Percentiles rank a stretch among this genome's conserved stretches.
Conservation (phyloP, 805 yeast genomes). For the Candida xiaguanensis region DNA sequence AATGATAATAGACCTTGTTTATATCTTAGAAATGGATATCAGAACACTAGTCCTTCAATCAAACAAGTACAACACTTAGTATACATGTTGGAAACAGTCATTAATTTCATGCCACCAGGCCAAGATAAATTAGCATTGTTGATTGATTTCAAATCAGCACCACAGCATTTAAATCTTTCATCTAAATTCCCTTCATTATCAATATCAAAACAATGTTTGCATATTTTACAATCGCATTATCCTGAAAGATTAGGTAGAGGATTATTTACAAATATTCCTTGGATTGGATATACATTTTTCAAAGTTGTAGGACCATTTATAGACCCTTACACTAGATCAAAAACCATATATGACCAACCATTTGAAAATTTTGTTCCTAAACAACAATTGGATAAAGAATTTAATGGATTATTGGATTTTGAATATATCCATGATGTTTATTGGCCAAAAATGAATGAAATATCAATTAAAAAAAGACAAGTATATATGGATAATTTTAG, state of each 20-base stretch:
- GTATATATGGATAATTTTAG: slow-evolving; percentile 34
- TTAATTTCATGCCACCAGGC: slow-evolving; percentile 54
- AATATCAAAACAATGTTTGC: slow-evolving; percentile 46
- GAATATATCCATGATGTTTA: slow-evolving; percentile 50
- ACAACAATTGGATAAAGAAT: slow-evolving; percentile 48
- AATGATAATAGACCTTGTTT: slow-evolving; percentile 50
- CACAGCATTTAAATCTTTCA: slow-evolving; percentile 31
- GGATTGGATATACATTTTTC: slow-evolving; percentile 54
- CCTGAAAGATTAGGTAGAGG: slow-evolving; percentile 58
- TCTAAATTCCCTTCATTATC: slow-evolving; percentile 47
- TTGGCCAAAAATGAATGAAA: slow-evolving; percentile 48
- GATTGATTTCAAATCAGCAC: slow-evolving; percentile 52
- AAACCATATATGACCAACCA: slow-evolving; percentile 56
- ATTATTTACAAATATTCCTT: slow-evolving; percentile 52
- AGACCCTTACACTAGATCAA: slow-evolving; percentile 57
- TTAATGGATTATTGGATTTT: slow-evolving; percentile 49
- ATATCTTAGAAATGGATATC: slow-evolving; percentile 51
- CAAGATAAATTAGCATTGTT: slow-evolving; percentile 53
- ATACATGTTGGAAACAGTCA: slow-evolving; percentile 53
- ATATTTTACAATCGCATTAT: slow-evolving; percentile 53
- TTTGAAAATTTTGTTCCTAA: slow-evolving; percentile 52
- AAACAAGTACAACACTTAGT: slow-evolving; percentile 56
- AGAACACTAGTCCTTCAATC: slow-evolving; percentile 49
- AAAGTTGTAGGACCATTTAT: slow-evolving; percentile 55
- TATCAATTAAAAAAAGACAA: slow-evolving; percentile 36